A percentile compares a stretch with the other conserved stretches of the same genome.
These are phyloP conservation scores for Mytilinidion resinicola DNA, from an alignment of 495 filamentous ascomycete genomes.

Conservation along the genomic window DNA sequence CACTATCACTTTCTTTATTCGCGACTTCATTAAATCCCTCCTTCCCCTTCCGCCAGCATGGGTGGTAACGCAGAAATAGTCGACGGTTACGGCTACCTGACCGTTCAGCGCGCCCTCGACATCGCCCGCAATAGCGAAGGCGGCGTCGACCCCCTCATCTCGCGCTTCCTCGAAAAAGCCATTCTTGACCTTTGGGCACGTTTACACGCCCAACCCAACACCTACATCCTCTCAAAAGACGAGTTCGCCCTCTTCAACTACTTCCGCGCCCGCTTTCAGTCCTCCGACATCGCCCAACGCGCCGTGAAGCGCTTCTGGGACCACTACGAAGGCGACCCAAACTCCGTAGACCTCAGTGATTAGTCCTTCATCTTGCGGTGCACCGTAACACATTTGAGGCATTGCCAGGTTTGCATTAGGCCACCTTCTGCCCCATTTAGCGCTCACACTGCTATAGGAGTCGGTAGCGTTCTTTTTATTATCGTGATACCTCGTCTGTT, in stretches of 20 bases:
- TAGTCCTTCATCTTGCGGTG: background rate
- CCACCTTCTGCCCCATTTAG: background rate
- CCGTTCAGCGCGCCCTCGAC: constrained; percentile 54
- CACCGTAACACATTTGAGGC: background rate
- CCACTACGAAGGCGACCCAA: constrained; percentile 29
- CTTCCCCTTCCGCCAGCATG: constrained; percentile 19
- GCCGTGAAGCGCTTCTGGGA: constrained; percentile 51
- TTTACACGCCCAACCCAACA: constrained; percentile 51
- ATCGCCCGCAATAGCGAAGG: constrained; percentile 59
- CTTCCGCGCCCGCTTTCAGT: constrained; percentile 54
- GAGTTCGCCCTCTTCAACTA: constrained; percentile 79
- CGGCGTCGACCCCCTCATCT: constrained; percentile 47
- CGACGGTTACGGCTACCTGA: constrained; percentile 34
- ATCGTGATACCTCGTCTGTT: background rate
- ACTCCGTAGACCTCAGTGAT: background rate
- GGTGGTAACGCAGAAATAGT: constrained; percentile 31
- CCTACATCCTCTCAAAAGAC: constrained; percentile 59
- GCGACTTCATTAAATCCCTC: background rate
- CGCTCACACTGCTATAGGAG: background rate
- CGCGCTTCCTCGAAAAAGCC: constrained; percentile 49
- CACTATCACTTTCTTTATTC: background rate
- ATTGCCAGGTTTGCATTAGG: background rate
- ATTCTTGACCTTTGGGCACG: constrained; percentile 56
- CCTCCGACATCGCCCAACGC: constrained; percentile 36
- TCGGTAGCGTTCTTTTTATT: background rate